Evolutionary conservation across 192 early-diverging fungal species (phyloP), one percentile per base, ranked within the genome.

Genomic region (Linnemannia hyalina): DNA sequence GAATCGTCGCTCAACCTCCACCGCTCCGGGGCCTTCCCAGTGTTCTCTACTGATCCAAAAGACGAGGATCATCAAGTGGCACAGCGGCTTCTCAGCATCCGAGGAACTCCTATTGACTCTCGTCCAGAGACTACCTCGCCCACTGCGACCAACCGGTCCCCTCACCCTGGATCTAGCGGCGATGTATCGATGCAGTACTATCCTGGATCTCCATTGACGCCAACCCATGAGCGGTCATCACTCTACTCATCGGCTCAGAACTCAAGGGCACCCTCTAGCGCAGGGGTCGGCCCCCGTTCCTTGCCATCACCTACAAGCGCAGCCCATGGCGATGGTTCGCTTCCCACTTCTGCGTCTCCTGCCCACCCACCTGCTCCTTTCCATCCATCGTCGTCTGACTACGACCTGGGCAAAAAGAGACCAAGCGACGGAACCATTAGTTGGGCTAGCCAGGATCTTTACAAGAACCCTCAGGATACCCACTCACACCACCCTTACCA

Each of bases 1-100:
- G 83, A 85, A 60, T 85, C 83, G 2, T 85, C 78, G 0, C 54
- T 85, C 55, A 85, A 80, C 70, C 70, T 85, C 10, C 46, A 68
- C 15, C 73, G 78, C 41, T 73, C 76, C 22, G 72, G 68, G 1
- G 54, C 81, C 6, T 82, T 81, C 40, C 35, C 68, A n/a, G 16
- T 36, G 4, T 65, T 54, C 44, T 2, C 63, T 15, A 35, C 22
- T 4, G 49, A 68, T 18, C n/a, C 46, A 36, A 74, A 74, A 49
- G 80, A 81, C 18, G 80, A 81, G 16, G 57, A 75, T 32, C 29
- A 55, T 16, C 54, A 20, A 22, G 78, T 42, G 9, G 70, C 38
- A 2, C 60, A 73, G 18, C 55, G 80, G 5, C 60, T 63, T 32
- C 80, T 69, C 13, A 74, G 57, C 44, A 68, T 69, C 44, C 72